Evolutionary conservation across 208 protist genomes (phyloP), one percentile per base, ranked within the genome.

Genomic region (Leishmania turanica): DNA sequence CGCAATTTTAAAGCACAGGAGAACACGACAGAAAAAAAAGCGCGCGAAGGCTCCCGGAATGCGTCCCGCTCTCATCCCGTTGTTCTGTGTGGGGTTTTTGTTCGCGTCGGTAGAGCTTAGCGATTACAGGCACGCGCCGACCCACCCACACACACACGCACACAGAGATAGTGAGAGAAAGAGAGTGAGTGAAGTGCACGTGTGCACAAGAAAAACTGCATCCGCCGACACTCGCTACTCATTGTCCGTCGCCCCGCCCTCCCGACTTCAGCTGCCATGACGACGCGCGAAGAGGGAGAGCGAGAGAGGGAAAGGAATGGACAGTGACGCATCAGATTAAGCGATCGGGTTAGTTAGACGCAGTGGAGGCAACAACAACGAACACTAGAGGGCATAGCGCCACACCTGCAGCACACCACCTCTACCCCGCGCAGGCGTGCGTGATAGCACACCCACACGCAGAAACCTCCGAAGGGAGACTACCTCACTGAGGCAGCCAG

Each of bases 401-500:
- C 37, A 71, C 66, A 45, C 17, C 31, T 49, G 45, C 40, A 24
- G 45, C 45, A 34, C 21, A 37, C 24, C 45, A 51, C 24, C 69
- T 54, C 21, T 27, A 21, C 66, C 19, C 24, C 40, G 17, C 40
- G 51, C 65, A 31, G 27, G 21, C 37, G 31, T 34, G 24, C 3
- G n/a, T 31, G 27, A 45, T 42, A 21, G 21, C 45, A 51, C 64
- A 79, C 58, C 17, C 75, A 78, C 54, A 47, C 21, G 13, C 27
- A 82, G 34, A 54, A 27, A 49, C 15, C 40, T n/a, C 31, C 3
- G 45, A 73, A 40, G 31, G 27, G 37, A n/a, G 62, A 27, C 60
- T 53, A 64, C 45, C 49, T 69, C 69, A 73, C 77, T 42, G 62
- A 62, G 51, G 83, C 80, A n/a, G 69, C 69, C 2, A 87, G 74